These are phyloP conservation scores for Metschnikowia kofuensis DNA, from an alignment of 805 yeast species.

Conservation along the genomic window DNA sequence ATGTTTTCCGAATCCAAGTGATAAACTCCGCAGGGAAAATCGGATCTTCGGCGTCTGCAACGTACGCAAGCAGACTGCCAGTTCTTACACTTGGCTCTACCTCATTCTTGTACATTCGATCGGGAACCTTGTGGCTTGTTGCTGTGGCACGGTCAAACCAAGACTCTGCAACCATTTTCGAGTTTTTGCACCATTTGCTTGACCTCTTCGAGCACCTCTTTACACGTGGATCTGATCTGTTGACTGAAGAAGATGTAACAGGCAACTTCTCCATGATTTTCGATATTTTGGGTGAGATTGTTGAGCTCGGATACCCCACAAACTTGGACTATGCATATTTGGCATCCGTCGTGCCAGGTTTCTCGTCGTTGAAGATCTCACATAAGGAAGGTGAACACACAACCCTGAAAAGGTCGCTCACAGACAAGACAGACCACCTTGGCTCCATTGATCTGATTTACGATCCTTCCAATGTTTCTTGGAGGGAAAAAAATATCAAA, in stretches of 20 bases:
- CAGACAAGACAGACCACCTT: conserved; percentile 6
- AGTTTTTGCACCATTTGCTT: conserved; percentile 66
- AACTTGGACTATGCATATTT: conserved; percentile 46
- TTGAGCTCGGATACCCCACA: conserved; percentile 78
- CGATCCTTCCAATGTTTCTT: conserved; percentile 41
- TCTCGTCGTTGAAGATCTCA: conserved; percentile 6
- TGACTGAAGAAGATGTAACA: conserved; percentile 43
- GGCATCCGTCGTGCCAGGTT: conserved; percentile 17
- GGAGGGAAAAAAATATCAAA: conserved; percentile 71
- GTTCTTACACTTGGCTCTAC: conserved; percentile 86
- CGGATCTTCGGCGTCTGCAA: conserved; percentile 15
- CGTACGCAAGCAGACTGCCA: conserved; percentile 34
- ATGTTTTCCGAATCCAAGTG: conserved; percentile 90
- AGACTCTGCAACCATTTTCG: conserved; percentile 78
- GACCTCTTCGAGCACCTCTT: conserved; percentile 42
- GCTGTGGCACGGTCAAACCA: conserved; percentile 88
- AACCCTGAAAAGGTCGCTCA: conserved; percentile 5
- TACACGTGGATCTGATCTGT: conserved; percentile 17
- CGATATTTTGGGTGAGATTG: conserved; percentile 72
- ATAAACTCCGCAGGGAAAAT: conserved; percentile 49
- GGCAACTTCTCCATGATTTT: conserved; percentile 68
- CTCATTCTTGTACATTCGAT: conserved; percentile 74
- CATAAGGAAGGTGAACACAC: conserved; percentile 1
- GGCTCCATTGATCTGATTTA: conserved; percentile 12
- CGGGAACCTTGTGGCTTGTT: conserved; percentile 68